Base-by-base conservation (phyloP, 805 yeast species). In the Saccharomycopsis babjevae region DNA sequence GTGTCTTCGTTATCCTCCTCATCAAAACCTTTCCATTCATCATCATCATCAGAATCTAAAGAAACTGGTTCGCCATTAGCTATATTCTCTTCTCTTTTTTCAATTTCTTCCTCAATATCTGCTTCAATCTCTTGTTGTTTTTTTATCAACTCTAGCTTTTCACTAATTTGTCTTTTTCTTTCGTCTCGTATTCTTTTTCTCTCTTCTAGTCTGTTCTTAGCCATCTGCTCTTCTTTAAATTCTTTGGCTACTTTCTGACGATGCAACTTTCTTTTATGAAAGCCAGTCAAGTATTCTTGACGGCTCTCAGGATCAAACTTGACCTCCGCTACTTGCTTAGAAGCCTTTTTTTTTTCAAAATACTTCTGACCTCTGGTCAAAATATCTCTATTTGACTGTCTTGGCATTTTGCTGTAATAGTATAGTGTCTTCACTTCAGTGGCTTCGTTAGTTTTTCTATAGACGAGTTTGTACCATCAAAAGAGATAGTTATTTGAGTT, bases 251-350 rank as follows among this genome's bases (percentile, higher is more conserved):
- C 84, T 74, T 90, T 92, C 74, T 88, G 88, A 71, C 98, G 81
- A 69, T 88, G 88, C 18, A 93, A 71, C 71, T 93, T 93, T 69
- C 99, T 82, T 74, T 93, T 93, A 73, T 94, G 98, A 72, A 93
- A 93, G 50, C 99, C 99, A 2, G 97, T 93, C 66, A 93, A 75
- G 71, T 84, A 93, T 63, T 93, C 96, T 36, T 78, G 74, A 70
- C 97, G 76, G n/a, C 87, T 80, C 20, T 80, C 88, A 65, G 83
- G 82, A 72, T 94, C 94, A 71, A 91, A 94, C 1, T 81, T 83
- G 34, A 94, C 96, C 71, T 90, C 97, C 32, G 83, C 92, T 1
- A 89, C 91, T 70, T 83, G 80, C 70, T 82, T 83, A 39, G 79
- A 34, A 10, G 46, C 52, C 18, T 57, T 77, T 69, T 84, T 86